Evolutionary conservation across 2,329 filamentous ascomycete genomes (phyloP).

Genomic region (Scedosporium minutisporum): DNA sequence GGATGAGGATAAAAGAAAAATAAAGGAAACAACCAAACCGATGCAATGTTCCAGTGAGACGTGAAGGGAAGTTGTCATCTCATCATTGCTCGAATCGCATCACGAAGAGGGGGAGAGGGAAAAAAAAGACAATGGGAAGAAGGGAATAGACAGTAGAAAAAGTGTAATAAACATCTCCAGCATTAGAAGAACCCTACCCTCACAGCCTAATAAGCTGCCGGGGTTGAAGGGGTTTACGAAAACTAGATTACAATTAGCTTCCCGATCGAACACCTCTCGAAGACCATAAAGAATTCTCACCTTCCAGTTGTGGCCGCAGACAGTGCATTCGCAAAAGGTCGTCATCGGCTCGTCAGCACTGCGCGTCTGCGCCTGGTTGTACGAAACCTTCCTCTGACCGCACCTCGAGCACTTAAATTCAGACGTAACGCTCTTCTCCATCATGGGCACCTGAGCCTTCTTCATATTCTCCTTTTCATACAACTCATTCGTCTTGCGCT

Average conservation of each 20-base stretch:
- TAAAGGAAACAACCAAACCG: not conserved
- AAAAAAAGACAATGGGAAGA: not conserved
- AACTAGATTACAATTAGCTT: constrained; percentile 5
- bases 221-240: constrained; percentile 2
- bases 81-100: not conserved
- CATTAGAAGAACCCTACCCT: too few relatives aligned
- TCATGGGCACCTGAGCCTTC: constrained; percentile 88
- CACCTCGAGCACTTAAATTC: constrained; percentile 86
- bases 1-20: not conserved
- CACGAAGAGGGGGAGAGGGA: not conserved
- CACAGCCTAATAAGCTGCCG: too few relatives aligned
- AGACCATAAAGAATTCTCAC: constrained; percentile 29
- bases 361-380: constrained; percentile 91
- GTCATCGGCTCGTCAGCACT: constrained; percentile 91
- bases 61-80: not conserved
- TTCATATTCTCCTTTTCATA: constrained; percentile 91
- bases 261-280: not conserved
- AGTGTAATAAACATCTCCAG: not conserved
- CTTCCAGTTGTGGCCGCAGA: constrained; percentile 65
- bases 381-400: constrained; percentile 87
- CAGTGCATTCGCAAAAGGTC: constrained; percentile 63
- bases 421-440: constrained; percentile 81
- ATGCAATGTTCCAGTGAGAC: not conserved
- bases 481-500: constrained; percentile 63
- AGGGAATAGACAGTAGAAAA: not conserved